A percentile compares a stretch with the other conserved stretches of the same genome.
Conservation (phyloP, 257 asterid genomes). For the Nicotiana sylvestris region DNA sequence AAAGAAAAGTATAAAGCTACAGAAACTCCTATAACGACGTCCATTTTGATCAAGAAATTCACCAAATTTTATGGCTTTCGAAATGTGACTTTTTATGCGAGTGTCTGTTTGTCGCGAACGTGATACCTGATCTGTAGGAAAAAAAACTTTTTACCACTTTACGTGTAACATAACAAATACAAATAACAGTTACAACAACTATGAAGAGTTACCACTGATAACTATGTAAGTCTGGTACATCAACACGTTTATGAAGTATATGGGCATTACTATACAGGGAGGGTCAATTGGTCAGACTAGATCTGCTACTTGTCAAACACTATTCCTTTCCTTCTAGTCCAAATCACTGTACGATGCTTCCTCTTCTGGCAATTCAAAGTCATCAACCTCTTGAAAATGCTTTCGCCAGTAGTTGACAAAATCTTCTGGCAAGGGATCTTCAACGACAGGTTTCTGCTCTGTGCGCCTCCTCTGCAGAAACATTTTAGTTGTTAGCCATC, state of each 20-base stretch:
- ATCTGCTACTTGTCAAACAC: slow-evolving; percentile 10
- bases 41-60: background rate
- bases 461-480: slow-evolving; percentile 47
- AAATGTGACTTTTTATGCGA: background rate
- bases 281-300: slow-evolving; percentile 10
- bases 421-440: slow-evolving; percentile 39
- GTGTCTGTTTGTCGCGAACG: background rate
- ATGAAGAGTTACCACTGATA: background rate
- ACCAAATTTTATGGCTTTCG: background rate
- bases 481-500: slow-evolving; percentile 11
- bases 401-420: slow-evolving; percentile 53
- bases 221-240: background rate
- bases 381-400: slow-evolving; percentile 72
- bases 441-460: slow-evolving; percentile 11
- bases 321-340: slow-evolving; percentile 30
- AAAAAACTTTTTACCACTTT: background rate
- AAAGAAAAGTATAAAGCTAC: background rate
- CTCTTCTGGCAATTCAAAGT: slow-evolving; percentile 64
- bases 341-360: slow-evolving; percentile 46
- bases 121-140: background rate
- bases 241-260: background rate
- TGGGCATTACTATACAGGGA: slow-evolving; percentile 32
- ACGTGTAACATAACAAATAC: background rate
- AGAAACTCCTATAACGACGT: background rate
- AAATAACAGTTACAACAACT: background rate